A percentile compares a stretch with the other conserved stretches of the same genome.
Conservation (phyloP, 495 filamentous ascomycete species). For the Hypoxylon crocopeplum region DNA sequence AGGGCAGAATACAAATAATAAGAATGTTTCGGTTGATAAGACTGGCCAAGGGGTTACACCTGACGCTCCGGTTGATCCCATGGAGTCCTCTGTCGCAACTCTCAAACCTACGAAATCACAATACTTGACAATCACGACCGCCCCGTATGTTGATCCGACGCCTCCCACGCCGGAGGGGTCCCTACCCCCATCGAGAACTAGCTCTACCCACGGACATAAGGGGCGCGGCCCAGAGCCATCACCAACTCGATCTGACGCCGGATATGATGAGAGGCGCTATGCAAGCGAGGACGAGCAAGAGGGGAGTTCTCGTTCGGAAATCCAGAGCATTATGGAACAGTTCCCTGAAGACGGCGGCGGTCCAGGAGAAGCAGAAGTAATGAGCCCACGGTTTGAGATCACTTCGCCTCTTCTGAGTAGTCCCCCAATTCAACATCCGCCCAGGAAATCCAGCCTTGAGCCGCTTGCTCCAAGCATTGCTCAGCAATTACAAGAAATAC, state of each 20-base stretch:
- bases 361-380: constrained; percentile 74
- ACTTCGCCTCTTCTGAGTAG: constrained; percentile 71
- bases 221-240: constrained; percentile 53
- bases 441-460: constrained; percentile 84
- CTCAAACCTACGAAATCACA: constrained; percentile 55
- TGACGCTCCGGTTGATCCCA: constrained; percentile 42
- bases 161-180: constrained; percentile 63
- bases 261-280: constrained; percentile 58
- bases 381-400: constrained; percentile 79
- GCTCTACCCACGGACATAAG: constrained; percentile 48
- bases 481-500: constrained; percentile 53
- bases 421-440: constrained; percentile 70
- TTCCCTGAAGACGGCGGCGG: constrained; percentile 73
- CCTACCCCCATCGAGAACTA: constrained; percentile 56
- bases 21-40: constrained; percentile 2
- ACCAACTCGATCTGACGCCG: constrained; percentile 63
- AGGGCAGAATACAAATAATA: constrained; percentile 1
- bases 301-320: constrained; percentile 80
- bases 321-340: constrained; percentile 94
- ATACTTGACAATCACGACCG: constrained; percentile 49
- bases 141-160: constrained; percentile 67
- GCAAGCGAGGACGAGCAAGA: constrained; percentile 64
- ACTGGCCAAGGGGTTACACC: constrained; percentile 1
- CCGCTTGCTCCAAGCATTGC: constrained; percentile 59
- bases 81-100: constrained; percentile 62